A percentile compares a stretch with the other conserved stretches of the same genome.
Conservation (phyloP, 2,329 filamentous ascomycete species). For the Colletotrichum sp. region DNA sequence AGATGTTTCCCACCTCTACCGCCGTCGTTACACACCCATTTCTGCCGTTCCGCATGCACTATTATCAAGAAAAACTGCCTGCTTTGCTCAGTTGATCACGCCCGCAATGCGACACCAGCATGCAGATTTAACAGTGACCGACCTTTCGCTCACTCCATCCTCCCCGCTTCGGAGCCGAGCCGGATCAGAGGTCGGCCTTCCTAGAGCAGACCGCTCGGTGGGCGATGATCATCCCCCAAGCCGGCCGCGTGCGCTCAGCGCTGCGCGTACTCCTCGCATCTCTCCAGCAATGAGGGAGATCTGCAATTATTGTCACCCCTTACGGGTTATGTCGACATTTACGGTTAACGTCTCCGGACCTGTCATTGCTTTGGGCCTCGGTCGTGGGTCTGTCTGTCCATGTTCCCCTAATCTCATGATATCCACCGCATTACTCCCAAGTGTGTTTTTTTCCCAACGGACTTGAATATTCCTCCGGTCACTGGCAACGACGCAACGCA, state of each 20-base stretch:
- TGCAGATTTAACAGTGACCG: background rate
- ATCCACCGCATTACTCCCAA: background rate
- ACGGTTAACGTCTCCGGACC: background rate
- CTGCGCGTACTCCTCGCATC: background rate
- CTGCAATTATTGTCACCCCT: background rate
- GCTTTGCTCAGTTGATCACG: background rate
- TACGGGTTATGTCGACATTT: constrained; percentile 5
- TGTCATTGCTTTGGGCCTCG: background rate
- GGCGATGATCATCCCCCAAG: background rate
- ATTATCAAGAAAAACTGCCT: background rate
- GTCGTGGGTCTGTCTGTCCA: background rate
- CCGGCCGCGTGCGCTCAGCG: background rate
- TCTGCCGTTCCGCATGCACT: background rate
- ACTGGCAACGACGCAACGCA: background rate
- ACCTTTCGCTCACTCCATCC: background rate
- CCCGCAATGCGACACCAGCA: background rate
- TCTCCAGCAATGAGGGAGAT: background rate
- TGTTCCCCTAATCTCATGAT: background rate
- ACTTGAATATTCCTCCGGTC: background rate
- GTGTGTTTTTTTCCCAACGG: background rate
- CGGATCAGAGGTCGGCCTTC: background rate
- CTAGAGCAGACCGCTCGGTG: background rate
- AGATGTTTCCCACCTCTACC: background rate
- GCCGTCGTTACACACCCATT: background rate
- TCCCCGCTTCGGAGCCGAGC: constrained; percentile 4